Base-by-base conservation (phyloP, 768 basidiomycete species). In the Boletus subcaerulescens region DNA sequence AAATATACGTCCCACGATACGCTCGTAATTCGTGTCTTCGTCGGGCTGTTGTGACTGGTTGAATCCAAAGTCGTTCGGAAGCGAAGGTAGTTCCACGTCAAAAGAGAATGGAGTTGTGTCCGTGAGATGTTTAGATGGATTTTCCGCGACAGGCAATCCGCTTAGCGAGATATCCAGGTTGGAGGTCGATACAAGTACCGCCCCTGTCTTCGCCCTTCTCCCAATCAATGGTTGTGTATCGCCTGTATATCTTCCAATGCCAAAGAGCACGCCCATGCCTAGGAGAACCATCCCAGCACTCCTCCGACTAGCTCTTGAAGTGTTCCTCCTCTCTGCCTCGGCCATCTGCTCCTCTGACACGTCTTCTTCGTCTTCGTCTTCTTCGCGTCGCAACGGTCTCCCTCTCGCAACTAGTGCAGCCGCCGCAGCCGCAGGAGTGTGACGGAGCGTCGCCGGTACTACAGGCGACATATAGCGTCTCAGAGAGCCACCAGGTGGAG, bases 221-320 rank as follows among this genome's bases (percentile, higher is more conserved):
- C 59, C 69, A 1, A 69, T 50, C 8, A 67, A 53, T 13, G 69
- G 53, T 8, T 69, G 65, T 22, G 64, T 64, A 42, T 65, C 68
- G 10, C 71, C 68, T 4, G 74, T 67, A 46, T 85, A 67, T 31
- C 79, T 74, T 3, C 87, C 85, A 13, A 91, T 63, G 0, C 90
- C 79, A 60, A 91, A 86, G 55, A 97, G 72, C 12, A 85, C 77
- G 75, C 90, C 92, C 12, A 82, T 76, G 36, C 89, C 82, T 58
- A 97, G 76, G 61, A 97, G 91, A 18, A 95, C 82, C 76, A 96
- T 86, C 3, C 84, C 84, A 6, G 87, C 86, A 31, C 87, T 82
- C 57, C 83, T 80, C 56, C 84, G 80, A 61, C 84, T 87, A 9
- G 84, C 83, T 57, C 85, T 77, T n/a, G 86, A 87, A 55, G 74